Evolutionary conservation across 139 green algal genomes (phyloP), one percentile per base, ranked within the genome.

Genomic region (Chlorella sp.): DNA sequence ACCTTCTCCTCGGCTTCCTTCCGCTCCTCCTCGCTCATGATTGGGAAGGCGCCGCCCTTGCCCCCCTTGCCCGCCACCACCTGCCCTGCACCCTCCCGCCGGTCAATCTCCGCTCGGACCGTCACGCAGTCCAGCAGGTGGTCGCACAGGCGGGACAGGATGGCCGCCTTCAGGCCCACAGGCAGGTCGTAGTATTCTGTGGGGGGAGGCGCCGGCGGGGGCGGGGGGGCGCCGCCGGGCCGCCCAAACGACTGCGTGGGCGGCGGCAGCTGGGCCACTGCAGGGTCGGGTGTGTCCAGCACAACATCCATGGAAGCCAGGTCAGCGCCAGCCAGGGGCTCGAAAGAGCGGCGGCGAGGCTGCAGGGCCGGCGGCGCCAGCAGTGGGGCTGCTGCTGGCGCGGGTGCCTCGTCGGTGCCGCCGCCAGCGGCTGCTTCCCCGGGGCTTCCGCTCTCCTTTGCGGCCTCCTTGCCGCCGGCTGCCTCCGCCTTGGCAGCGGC

Each of bases 31-130:
- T 76, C 42, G 0, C 61, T 92, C 75, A 93, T 89, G 83, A 95
- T 96, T 34, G 93, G 53, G 32, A 91, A 96, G 9, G 90, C 88
- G 48, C 95, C 95, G 34, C 94, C 94, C 78, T 57, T 60, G 12
- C 94, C 95, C 48, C 92, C 89, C 61, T 81, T 79, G 36, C 95
- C 95, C 39, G 93, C 90, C 86, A 95, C 91, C 42, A 92, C 89
- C 81, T 94, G 83, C 26, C 92, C 92, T 11, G 73, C 81, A 0
- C n/a, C 40, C 92, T 97, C 95, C 28, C 94, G 93, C 87, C 90
- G 90, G 83, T 96, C 94, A n/a, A 98, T 94, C 92, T 97, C 96
- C 28, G 79, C 73, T 22, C 94, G 91, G 12, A 97, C 91, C 53
- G 87, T 87, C 5, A 85, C 76, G 39, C 88, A 87, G 40, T 97